phyloP scores from a whole-genome alignment of 2,329 filamentous ascomycete genomes.

The Scytalidium sp. region DNA sequence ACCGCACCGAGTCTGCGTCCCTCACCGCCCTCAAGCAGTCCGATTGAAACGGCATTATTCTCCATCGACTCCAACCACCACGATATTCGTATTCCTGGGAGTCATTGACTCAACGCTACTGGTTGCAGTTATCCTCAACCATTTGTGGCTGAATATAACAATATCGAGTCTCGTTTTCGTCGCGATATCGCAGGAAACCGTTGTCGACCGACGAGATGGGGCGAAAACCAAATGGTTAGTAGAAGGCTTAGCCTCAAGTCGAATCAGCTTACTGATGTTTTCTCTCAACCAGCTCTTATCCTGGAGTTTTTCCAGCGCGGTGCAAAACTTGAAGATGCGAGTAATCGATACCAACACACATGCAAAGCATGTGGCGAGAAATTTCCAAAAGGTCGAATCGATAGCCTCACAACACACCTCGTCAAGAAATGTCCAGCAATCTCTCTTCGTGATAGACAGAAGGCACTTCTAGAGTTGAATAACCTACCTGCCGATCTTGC shows the following conservation, averaged over 20 bases:
- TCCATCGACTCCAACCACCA: not conserved
- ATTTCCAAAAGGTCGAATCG: conserved; percentile 86
- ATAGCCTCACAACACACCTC: conserved; percentile 77
- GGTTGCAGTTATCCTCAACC: not conserved
- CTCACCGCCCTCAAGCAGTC: not conserved
- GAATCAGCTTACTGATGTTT: conserved; percentile 6
- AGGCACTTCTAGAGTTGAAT: conserved; percentile 69
- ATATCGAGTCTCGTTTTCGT: too few relatives aligned
- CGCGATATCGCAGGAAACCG: too few relatives aligned
- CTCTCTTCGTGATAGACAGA: conserved; percentile 69
- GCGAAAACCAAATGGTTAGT: conserved; percentile 23
- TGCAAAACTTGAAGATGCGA: conserved; percentile 81
- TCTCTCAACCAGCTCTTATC: conserved; percentile 51
- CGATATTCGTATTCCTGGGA: not conserved
- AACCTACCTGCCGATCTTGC: conserved; percentile 55
- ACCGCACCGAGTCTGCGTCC: not conserved
- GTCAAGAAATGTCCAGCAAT: conserved; percentile 85
- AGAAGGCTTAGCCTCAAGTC: conserved; percentile 1
- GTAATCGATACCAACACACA: conserved; percentile 88
- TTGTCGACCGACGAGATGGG: conserved; percentile 4
- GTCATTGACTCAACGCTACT: not conserved
- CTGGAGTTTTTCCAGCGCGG: conserved; percentile 86
- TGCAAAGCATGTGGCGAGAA: conserved; percentile 86
- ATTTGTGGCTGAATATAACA: not conserved
- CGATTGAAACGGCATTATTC: not conserved